Percentiles rank a stretch among this genome's conserved stretches.
These are phyloP conservation scores for Sporopachydermia lactativora DNA, from an alignment of 805 yeast genomes.

Conservation along the genomic window DNA sequence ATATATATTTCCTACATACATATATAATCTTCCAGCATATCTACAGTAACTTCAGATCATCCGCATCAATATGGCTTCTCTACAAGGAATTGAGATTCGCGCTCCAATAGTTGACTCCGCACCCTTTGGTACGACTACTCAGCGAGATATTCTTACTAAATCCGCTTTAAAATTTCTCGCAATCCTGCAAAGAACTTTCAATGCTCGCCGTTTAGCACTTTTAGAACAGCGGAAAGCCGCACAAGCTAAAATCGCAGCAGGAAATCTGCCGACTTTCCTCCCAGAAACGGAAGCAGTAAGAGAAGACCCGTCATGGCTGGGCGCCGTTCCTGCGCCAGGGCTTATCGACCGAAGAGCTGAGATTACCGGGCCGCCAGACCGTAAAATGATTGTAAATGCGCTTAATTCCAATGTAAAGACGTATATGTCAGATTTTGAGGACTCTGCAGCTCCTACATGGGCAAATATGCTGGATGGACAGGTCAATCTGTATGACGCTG, in stretches of 20 bases:
- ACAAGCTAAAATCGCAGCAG: constrained; percentile 49
- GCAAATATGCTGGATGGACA: constrained; percentile 67
- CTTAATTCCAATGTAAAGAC: constrained; percentile 67
- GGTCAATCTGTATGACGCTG: constrained; percentile 63
- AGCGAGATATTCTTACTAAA: constrained; percentile 38
- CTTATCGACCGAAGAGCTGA: constrained; percentile 63
- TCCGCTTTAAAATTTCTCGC: constrained; percentile 59
- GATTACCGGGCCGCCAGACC: constrained; percentile 77
- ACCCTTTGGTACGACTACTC: constrained; percentile 23
- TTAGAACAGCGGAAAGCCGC: constrained; percentile 46
- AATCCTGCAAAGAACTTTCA: constrained; percentile 59
- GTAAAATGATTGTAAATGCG: constrained; percentile 75
- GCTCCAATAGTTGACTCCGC: constrained; percentile 30
- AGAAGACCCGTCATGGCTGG: constrained; percentile 63
- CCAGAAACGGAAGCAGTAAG: constrained; percentile 59
- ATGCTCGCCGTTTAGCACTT: constrained; percentile 41
- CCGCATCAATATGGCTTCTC: too few relatives aligned
- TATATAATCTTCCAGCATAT: too few relatives aligned
- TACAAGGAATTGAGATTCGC: constrained; percentile 38
- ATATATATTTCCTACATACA: too few relatives aligned
- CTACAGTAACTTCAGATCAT: too few relatives aligned
- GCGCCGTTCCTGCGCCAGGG: constrained; percentile 60
- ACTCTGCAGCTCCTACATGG: constrained; percentile 80
- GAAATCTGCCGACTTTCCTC: constrained; percentile 46
- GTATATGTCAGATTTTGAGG: constrained; percentile 80